Evolutionary conservation across 2,329 filamentous ascomycete species (phyloP).

Genomic region (Cladosporium sp.): DNA sequence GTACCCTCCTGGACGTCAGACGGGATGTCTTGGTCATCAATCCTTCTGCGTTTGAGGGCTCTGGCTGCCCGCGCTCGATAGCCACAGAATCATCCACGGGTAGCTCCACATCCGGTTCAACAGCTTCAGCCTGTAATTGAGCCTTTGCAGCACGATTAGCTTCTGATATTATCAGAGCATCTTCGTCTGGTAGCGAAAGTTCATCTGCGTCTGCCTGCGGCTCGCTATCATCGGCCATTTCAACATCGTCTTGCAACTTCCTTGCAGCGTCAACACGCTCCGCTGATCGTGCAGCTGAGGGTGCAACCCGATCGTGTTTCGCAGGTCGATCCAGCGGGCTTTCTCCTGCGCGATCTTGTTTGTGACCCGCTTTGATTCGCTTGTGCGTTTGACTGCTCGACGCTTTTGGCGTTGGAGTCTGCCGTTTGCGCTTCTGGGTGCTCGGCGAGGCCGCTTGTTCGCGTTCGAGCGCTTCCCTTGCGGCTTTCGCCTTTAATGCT

Average conservation of each 20-base stretch:
- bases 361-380: background rate
- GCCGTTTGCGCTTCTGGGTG: constrained; percentile 9
- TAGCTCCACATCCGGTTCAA: background rate
- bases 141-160: constrained; percentile 20
- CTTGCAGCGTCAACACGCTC: background rate
- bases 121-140: constrained; percentile 18
- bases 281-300: too few species aligned
- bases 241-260: background rate
- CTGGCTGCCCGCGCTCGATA: too few species aligned
- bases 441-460: background rate
- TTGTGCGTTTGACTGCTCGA: background rate
- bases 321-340: constrained; percentile 5
- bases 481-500: background rate
- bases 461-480: background rate
- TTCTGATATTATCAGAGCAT: constrained; percentile 20
- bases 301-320: background rate
- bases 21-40: too few species aligned
- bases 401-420: background rate
- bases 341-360: background rate
- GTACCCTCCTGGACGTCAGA: too few species aligned
- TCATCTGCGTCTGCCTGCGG: background rate
- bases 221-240: background rate
- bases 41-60: too few species aligned
- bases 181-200: constrained; percentile 4
- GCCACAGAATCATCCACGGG: too few species aligned